These are phyloP conservation scores for Neonectria ditissima DNA, from an alignment of 2,329 filamentous ascomycete species.

Conservation along the genomic window DNA sequence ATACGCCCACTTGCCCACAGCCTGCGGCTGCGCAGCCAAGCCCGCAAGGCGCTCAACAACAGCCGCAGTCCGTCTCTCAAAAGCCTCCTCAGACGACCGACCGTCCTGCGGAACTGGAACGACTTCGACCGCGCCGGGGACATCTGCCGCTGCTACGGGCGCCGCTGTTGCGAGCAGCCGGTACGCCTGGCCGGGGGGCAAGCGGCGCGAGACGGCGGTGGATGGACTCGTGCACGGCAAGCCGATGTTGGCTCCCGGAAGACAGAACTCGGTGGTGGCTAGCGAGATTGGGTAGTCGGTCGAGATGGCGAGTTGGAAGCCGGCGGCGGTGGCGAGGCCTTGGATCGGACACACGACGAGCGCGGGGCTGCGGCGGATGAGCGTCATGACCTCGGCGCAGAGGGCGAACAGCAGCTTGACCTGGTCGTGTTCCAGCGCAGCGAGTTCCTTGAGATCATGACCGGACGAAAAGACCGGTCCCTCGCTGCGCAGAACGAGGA, in stretches of 20 bases:
- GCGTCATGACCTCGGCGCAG: constrained; percentile 39
- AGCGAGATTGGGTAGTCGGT: constrained; percentile 39
- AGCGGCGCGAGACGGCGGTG: constrained; percentile 35
- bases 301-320: constrained; percentile 42
- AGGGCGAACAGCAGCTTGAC: constrained; percentile 35
- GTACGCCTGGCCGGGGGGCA: constrained; percentile 31
- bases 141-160: constrained; percentile 24
- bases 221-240: constrained; percentile 42
- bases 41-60: constrained; percentile 27
- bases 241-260: constrained; percentile 40
- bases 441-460: constrained; percentile 41
- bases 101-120: neutral
- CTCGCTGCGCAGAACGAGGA: constrained; percentile 40
- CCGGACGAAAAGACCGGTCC: constrained; percentile 41
- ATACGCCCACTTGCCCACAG: constrained; percentile 42
- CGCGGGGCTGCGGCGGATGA: constrained; percentile 39
- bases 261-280: constrained; percentile 31
- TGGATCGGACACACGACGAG: constrained; percentile 40
- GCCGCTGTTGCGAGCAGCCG: constrained; percentile 37
- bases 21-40: constrained; percentile 36
- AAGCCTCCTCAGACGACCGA: neutral
- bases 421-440: constrained; percentile 17
- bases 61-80: constrained; percentile 28
- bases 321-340: constrained; percentile 41
- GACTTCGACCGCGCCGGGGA: constrained; percentile 36